phyloP scores from a whole-genome alignment of 331 rosid genomes.

The Quercus lobata region DNA sequence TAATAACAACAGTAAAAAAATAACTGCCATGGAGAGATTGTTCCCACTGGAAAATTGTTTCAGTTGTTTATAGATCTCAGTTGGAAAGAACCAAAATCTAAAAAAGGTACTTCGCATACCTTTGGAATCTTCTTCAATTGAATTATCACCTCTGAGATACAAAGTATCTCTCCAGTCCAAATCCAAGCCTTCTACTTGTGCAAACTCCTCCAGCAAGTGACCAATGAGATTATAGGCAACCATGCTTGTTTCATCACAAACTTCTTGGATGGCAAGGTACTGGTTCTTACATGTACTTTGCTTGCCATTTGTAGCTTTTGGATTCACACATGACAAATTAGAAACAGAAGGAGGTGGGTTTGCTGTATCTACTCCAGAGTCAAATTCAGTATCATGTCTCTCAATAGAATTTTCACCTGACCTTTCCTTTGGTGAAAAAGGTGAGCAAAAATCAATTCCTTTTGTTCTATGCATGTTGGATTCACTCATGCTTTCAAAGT shows the following conservation, averaged over 20 bases:
- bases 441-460: neutral
- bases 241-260: conserved; percentile 75
- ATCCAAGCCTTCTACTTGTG: conserved; percentile 35
- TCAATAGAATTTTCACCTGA: conserved; percentile 15
- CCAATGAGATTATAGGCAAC: conserved; percentile 61
- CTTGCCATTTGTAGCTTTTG: conserved; percentile 11
- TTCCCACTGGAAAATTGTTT: neutral
- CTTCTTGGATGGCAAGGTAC: conserved; percentile 63
- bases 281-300: conserved; percentile 36
- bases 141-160: conserved; percentile 34
- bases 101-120: conserved; percentile 33
- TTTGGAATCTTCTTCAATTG: conserved; percentile 33
- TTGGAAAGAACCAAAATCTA: neutral
- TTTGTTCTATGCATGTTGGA: neutral
- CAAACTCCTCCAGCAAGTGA: conserved; percentile 52
- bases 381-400: conserved; percentile 12
- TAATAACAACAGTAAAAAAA: neutral
- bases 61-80: neutral
- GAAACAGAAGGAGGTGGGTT: conserved; percentile 3
- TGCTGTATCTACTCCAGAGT: conserved; percentile 13
- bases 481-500: conserved; percentile 5
- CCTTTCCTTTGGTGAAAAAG: conserved; percentile 14
- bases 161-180: conserved; percentile 29
- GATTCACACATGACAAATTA: conserved; percentile 15
- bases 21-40: neutral